phyloP scores from a whole-genome alignment of 768 basidiomycete genomes.

The Xerocomus spinulosus region DNA sequence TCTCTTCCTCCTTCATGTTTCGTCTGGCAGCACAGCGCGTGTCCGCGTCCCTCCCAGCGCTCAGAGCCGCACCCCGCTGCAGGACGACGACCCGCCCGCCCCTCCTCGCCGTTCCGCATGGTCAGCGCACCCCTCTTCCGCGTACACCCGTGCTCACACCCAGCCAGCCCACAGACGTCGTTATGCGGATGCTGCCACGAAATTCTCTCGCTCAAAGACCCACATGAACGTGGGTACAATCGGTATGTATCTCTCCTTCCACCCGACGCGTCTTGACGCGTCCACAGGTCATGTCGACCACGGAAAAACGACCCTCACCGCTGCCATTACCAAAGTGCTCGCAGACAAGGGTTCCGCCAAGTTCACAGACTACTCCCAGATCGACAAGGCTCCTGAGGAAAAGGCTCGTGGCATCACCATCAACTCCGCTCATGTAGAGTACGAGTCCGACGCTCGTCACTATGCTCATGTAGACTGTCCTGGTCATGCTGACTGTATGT shows the following conservation, averaged over 20 bases:
- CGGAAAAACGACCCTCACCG: slow-evolving; percentile 96
- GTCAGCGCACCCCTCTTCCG: no score
- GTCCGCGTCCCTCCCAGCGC: background rate
- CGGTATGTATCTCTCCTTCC: slow-evolving; percentile 38
- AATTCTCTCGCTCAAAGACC: slow-evolving; percentile 73
- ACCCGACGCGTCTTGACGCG: slow-evolving; percentile 17
- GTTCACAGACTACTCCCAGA: slow-evolving; percentile 95
- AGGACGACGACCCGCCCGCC: slow-evolving; percentile 3
- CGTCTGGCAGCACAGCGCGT: slow-evolving; percentile 26
- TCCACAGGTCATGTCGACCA: slow-evolving; percentile 86
- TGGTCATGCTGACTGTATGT: slow-evolving; percentile 89
- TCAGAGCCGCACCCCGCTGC: slow-evolving; percentile 13
- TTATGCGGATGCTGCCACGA: slow-evolving; percentile 62
- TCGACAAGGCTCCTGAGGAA: slow-evolving; percentile 99
- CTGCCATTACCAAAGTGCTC: slow-evolving; percentile 92
- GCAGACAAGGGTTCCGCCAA: slow-evolving; percentile 64
- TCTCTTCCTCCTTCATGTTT: slow-evolving; percentile 23
- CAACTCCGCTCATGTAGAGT: slow-evolving; percentile 97
- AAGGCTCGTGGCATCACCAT: slow-evolving; percentile 99
- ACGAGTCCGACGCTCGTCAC: slow-evolving; percentile 85
- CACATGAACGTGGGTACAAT: slow-evolving; percentile 97
- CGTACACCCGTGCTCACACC: background rate
- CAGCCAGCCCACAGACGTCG: slow-evolving; percentile 39
- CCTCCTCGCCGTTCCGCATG: slow-evolving; percentile 2
- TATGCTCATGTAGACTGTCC: slow-evolving; percentile 99